Evolutionary conservation across 176 grass and related monocot species (phyloP).

Genomic region (Eremochloa ophiuroides): DNA sequence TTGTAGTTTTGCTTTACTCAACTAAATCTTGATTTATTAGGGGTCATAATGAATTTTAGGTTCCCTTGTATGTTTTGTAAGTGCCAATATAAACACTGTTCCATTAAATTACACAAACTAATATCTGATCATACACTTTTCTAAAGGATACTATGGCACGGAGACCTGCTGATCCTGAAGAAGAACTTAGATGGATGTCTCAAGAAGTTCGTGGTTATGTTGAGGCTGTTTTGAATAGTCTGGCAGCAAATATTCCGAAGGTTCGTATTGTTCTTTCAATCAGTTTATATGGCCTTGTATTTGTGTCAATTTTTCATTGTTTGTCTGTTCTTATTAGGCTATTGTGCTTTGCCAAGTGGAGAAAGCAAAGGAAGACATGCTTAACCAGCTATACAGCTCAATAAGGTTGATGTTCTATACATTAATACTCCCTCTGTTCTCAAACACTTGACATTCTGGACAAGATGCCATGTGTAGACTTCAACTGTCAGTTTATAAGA

Average conservation of each 20-base stretch:
- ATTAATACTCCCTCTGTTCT: background rate
- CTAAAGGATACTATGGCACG: slow-evolving; percentile 69
- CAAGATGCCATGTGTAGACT: background rate
- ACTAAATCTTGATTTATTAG: background rate
- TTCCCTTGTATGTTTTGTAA: slow-evolving; percentile 7
- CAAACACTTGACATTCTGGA: background rate
- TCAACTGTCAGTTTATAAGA: background rate
- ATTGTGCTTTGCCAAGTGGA: slow-evolving; percentile 98
- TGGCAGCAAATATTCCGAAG: slow-evolving; percentile 97
- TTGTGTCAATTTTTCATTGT: background rate
- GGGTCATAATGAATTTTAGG: background rate
- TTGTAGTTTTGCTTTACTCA: background rate
- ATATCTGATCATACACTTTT: slow-evolving; percentile 24
- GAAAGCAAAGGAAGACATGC: slow-evolving; percentile 98
- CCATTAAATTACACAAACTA: slow-evolving; percentile 11
- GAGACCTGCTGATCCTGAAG: slow-evolving; percentile 93
- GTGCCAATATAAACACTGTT: background rate
- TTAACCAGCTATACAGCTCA: slow-evolving; percentile 90
- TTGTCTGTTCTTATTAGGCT: slow-evolving; percentile 58
- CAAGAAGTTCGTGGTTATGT: slow-evolving; percentile 99
- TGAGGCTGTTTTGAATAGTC: slow-evolving; percentile 93
- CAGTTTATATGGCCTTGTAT: background rate
- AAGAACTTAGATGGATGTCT: slow-evolving; percentile 99
- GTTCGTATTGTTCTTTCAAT: slow-evolving; percentile 31
- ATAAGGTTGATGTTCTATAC: slow-evolving; percentile 55